Conservation (phyloP, 2,329 filamentous ascomycete species). For the Eutypa lata region DNA sequence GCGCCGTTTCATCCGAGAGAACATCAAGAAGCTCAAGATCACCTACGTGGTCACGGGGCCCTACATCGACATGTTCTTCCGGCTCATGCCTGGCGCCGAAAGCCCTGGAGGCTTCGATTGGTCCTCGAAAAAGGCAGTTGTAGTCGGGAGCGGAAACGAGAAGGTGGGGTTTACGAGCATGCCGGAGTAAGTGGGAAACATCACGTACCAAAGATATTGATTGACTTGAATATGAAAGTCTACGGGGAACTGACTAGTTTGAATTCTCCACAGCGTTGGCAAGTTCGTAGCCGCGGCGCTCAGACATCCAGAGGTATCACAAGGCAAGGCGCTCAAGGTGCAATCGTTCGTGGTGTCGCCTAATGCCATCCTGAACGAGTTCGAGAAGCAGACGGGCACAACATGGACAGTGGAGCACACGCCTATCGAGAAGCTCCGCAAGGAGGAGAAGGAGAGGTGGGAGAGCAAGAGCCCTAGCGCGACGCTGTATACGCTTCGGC, state of each 20-base stretch:
- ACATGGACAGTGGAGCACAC: constrained; percentile 55
- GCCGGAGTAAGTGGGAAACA: constrained; percentile 56
- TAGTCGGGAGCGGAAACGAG: constrained; percentile 61
- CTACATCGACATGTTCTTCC: constrained; percentile 54
- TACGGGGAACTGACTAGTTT: constrained; percentile 4
- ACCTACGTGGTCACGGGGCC: constrained; percentile 63
- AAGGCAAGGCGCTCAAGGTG: constrained; percentile 59
- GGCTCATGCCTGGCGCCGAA: constrained; percentile 32
- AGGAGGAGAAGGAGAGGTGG: constrained; percentile 59
- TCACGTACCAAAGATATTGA: not conserved
- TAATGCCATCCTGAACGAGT: constrained; percentile 61
- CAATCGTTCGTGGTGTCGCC: constrained; percentile 70
- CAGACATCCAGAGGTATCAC: constrained; percentile 49
- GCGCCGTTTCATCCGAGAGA: constrained; percentile 47
- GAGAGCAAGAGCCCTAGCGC: constrained; percentile 47
- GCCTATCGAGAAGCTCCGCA: constrained; percentile 49
- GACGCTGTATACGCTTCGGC: constrained; percentile 56
- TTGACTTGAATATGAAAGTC: too few species aligned
- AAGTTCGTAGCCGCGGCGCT: constrained; percentile 62
- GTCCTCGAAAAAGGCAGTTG: constrained; percentile 51
- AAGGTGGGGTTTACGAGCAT: constrained; percentile 68
- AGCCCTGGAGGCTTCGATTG: constrained; percentile 58
- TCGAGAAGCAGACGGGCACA: constrained; percentile 61
- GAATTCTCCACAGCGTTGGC: constrained; percentile 52
- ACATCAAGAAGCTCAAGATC: constrained; percentile 44